Evolutionary conservation across 2,329 filamentous ascomycete species (phyloP).

Genomic region (Apiospora phragmitis): DNA sequence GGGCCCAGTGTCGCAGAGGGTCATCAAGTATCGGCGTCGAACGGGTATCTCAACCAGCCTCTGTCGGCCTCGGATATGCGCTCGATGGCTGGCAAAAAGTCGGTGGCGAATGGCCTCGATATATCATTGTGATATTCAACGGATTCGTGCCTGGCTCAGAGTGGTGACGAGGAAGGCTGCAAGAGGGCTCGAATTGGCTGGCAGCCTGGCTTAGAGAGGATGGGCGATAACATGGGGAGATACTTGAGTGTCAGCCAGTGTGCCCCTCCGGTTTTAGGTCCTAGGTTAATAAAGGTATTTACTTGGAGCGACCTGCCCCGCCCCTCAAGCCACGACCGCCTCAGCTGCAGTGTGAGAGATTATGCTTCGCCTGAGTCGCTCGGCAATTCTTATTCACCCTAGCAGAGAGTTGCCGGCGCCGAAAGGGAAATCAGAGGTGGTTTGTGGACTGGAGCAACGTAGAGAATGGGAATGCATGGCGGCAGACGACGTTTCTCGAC

Average conservation of each 20-base stretch:
- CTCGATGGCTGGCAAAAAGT: not conserved
- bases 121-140: constrained; percentile 4
- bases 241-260: not conserved
- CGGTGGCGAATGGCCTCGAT: not conserved
- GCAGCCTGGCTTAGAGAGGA: not conserved
- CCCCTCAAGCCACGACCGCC: not conserved
- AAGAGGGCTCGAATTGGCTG: not conserved
- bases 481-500: not conserved
- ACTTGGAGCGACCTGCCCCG: not conserved
- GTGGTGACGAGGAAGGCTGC: not conserved
- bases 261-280: not conserved
- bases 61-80: not conserved
- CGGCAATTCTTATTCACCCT: not conserved
- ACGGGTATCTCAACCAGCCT: not conserved
- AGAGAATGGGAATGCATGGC: not conserved
- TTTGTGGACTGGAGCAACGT: not conserved
- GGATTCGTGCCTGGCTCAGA: not conserved
- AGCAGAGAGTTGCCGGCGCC: not conserved
- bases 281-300: too few species aligned
- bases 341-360: not conserved
- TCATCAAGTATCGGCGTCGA: not conserved
- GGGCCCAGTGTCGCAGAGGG: not conserved
- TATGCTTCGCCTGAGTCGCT: not conserved
- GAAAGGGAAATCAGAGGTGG: not conserved
- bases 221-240: not conserved